Percentiles rank a stretch among this genome's conserved stretches.
Evolutionary conservation across 2,329 filamentous ascomycete genomes (phyloP).

Genomic region (Penicillium olsonii): DNA sequence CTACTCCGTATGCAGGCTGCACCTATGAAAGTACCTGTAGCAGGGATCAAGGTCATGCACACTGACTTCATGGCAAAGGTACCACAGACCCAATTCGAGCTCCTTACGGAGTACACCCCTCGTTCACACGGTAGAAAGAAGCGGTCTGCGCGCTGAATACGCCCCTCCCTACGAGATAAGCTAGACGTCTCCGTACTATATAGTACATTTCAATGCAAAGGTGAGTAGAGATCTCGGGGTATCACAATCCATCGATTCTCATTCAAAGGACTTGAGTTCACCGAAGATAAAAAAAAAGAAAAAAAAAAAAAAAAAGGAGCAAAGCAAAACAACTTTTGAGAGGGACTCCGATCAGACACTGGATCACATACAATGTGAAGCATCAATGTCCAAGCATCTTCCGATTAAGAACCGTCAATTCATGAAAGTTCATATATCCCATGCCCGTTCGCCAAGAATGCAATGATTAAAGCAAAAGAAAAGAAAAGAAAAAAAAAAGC

Average conservation of each 20-base stretch:
- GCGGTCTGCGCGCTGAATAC: constrained; percentile 11
- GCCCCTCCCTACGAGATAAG: not conserved
- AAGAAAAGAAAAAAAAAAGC: constrained; percentile 15
- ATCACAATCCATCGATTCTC: constrained; percentile 7
- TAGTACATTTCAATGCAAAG: not conserved
- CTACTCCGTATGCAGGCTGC: too few relatives aligned
- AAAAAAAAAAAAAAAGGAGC: constrained; percentile 7
- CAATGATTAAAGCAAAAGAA: constrained; percentile 26
- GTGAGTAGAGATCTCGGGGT: constrained; percentile 5
- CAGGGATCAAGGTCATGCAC: too few relatives aligned
- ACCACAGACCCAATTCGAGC: too few relatives aligned
- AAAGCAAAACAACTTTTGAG: constrained; percentile 16
- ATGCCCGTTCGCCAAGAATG: constrained; percentile 32
- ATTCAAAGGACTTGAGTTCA: too few relatives aligned
- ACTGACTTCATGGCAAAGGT: too few relatives aligned
- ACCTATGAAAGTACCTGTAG: too few relatives aligned
- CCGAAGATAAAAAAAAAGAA: too few relatives aligned
- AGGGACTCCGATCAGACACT: constrained; percentile 4
- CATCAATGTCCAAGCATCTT: constrained; percentile 17
- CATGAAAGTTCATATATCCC: constrained; percentile 26
- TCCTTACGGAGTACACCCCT: not conserved
- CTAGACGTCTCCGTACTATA: too few relatives aligned
- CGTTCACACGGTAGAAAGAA: not conserved
- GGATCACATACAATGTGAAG: constrained; percentile 3
- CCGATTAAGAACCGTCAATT: constrained; percentile 17